Percentiles rank a stretch among this genome's conserved stretches.
These are phyloP conservation scores for Pleurostoma richardsiae DNA, from an alignment of 2,329 filamentous ascomycete species.

Conservation along the genomic window DNA sequence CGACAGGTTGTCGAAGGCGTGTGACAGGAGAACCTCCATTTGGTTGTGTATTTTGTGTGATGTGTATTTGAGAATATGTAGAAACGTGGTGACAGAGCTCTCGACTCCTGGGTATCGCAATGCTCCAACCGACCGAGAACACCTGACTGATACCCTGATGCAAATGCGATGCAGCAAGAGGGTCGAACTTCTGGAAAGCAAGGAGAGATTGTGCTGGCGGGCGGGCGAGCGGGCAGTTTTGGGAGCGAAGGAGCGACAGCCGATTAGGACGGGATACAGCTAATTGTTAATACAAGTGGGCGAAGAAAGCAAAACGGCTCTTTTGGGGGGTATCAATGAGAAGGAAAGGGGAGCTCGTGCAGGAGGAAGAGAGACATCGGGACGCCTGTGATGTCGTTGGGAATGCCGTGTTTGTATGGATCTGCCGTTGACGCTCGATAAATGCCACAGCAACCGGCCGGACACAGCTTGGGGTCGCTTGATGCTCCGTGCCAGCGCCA, in stretches of 20 bases:
- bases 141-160: not conserved
- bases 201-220: not conserved
- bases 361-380: no score
- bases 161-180: not conserved
- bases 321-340: conserved; percentile 2
- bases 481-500: no score
- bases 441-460: no score
- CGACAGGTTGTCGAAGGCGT: conserved; percentile 94
- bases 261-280: not conserved
- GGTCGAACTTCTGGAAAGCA: not conserved
- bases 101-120: not conserved
- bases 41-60: conserved; percentile 13
- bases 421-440: no score
- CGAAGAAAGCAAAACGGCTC: not conserved
- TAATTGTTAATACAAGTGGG: conserved; percentile 1
- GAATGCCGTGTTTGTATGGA: no score
- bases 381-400: no score
- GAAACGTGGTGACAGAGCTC: not conserved
- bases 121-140: not conserved
- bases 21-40: conserved; percentile 89
- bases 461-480: no score
- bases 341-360: conserved; percentile 6
- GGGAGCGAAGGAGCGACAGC: not conserved
- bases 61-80: not conserved
- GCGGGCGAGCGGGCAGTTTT: not conserved